Base-by-base conservation (phyloP, 306 rosid species). In the Vicia faba region DNA sequence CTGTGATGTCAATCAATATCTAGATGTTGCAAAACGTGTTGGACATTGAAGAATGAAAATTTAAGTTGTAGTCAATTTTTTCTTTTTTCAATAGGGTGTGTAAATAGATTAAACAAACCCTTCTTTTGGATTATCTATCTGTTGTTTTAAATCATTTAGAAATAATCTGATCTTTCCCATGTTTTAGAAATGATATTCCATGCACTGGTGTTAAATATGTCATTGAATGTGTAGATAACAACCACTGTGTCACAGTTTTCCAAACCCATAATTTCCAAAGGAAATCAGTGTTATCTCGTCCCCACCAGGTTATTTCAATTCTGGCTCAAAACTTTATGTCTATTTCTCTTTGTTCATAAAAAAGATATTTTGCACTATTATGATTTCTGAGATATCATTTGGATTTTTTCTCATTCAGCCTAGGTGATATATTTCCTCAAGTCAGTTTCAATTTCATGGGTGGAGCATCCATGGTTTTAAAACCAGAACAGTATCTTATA, bases 401-500 rank as follows among this genome's bases (percentile, higher is more conserved):
- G 72, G 69, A 33, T 66, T 61, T 41, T 44, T 82, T 69, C 83
- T 68, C 68, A 61, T 83, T 82, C 89, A 93, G 99, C 66, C 65
- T 83, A 57, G 81, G 80, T 72, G 90, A 85, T 79, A 82, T 86
- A 79, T 93, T 93, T 86, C 99, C 99, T 72, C 75, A 55, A 26
- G 96, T 90, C 44, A 93, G 87, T 83, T 84, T 93, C 61, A 93
- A 86, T 84, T 93, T 93, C 54, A 91, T 80, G 40, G 96, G 89
- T 13, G 83, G 91, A 67, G 99, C 97, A 69, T 83, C 99, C 28
- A 90, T 93, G 97, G 80, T 88, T 77, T 82, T 93, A 81, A 86
- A 84, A 82, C 95, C 96, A 61, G 95, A 85, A 68, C 84, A 93
- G 66, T 93, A 93, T 77, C 99, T 93, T 75, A 55, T 88, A 57